phyloP scores from a whole-genome alignment of 1,139 yeast species.

The Meyerozyma carpophila region DNA sequence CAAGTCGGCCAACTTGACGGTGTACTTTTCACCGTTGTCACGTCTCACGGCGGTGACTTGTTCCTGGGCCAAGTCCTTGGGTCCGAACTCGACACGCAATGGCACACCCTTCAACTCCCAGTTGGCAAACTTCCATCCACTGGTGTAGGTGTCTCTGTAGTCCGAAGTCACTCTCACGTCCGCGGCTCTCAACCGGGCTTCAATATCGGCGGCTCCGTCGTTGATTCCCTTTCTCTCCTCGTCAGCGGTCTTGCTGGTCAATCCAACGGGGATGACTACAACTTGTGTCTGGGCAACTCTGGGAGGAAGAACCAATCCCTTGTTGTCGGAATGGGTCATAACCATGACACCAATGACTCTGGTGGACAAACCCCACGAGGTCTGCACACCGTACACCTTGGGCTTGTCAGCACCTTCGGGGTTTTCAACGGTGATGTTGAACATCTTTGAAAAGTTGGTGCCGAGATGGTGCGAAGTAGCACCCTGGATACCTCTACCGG shows the following conservation, averaged over 20 bases:
- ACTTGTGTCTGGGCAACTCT: constrained; percentile 91
- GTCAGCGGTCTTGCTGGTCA: constrained; percentile 78
- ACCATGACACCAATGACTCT: constrained; percentile 99
- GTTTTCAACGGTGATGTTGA: constrained; percentile 89
- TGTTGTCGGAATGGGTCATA: constrained; percentile 97
- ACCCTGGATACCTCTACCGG: constrained; percentile 99
- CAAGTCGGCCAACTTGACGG: constrained; percentile 60
- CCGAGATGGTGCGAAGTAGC: constrained; percentile 98
- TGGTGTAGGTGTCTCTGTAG: constrained; percentile 88
- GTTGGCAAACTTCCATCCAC: constrained; percentile 98
- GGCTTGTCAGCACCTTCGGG: constrained; percentile 88
- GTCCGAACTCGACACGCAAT: constrained; percentile 90
- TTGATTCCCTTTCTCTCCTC: constrained; percentile 68
- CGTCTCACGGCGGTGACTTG: constrained; percentile 91
- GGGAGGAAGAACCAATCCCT: constrained; percentile 97
- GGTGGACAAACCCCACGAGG: constrained; percentile 99
- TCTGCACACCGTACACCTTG: constrained; percentile 86
- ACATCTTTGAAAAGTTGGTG: constrained; percentile 98
- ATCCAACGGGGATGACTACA: constrained; percentile 91
- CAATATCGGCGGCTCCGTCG: constrained; percentile 66
- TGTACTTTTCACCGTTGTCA: constrained; percentile 73
- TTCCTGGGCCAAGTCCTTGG: constrained; percentile 78
- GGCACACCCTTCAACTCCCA: constrained; percentile 97
- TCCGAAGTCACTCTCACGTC: constrained; percentile 80
- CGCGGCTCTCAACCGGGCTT: constrained; percentile 46